Evolutionary conservation across 306 rosid genomes (phyloP), one percentile per base, ranked within the genome.

Genomic region (Chamaecrista fasciculata): DNA sequence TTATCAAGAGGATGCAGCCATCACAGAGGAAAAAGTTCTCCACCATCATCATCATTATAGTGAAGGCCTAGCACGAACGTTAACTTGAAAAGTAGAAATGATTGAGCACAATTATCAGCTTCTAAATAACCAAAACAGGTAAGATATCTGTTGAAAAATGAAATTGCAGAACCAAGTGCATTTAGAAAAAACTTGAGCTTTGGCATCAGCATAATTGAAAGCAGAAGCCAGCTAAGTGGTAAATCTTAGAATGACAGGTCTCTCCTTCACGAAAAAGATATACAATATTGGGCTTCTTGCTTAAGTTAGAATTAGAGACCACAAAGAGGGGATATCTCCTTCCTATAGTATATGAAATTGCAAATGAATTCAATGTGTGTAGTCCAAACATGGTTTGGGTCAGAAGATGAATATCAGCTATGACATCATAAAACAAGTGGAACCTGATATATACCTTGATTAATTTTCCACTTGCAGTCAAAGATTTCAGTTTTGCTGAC

Each of bases 391-490:
- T 43, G 25, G 43, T 69, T 62, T 44, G 18, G 24, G 56, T 33
- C 48, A 42, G 73, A 42, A 59, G 46, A 19, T 18, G 73, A 46
- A 66, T 37, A 53, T 47, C 6, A 47, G 59, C 55, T 49, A 3
- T 43, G 62, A 70, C 65, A 70, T 65, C 16, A 71, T 36, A 46
- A 46, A 44, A 73, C 36, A 8, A 25, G 51, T 28, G 0, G 19
- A 18, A 59, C 14, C 10, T 40, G 52, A 63, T 14, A 70, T 65
- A 69, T 85, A 88, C 99, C 99, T 91, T 94, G 65, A 91, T 78
- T 77, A 91, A 82, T 80, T 85, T 94, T 63, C 99, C 85, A 66
- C 75, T 82, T 39, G 95, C 71, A 33, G 95, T 87, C 85, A 94
- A 80, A 69, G 42, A 78, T 76, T 94, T 94, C 15, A 94, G 75